Conservation (phyloP, 2,329 filamentous ascomycete species). For the Curvularia hawaiiensis region DNA sequence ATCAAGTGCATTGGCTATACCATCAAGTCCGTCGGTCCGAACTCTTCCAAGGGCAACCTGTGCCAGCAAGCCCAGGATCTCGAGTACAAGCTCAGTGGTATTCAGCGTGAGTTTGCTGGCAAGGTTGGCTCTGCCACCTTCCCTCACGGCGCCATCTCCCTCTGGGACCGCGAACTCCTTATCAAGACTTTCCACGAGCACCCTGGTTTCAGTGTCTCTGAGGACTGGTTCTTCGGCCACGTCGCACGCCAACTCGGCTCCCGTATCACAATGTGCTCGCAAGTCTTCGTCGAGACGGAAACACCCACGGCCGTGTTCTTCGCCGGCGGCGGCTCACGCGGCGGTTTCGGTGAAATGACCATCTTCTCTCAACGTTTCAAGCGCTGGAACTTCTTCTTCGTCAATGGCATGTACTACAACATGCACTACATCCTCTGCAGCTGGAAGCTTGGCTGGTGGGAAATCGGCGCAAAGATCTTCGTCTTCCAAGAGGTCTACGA, state of each 20-base stretch:
- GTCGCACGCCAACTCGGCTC: conserved; percentile 53
- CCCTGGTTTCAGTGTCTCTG: conserved; percentile 56
- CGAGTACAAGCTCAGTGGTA: conserved; percentile 59
- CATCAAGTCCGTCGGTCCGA: conserved; percentile 52
- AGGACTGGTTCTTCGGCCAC: conserved; percentile 61
- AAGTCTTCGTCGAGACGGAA: conserved; percentile 58
- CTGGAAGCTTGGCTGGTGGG: conserved; percentile 57
- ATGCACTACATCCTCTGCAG: conserved; percentile 53
- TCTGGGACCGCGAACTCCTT: conserved; percentile 56
- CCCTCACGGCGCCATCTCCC: conserved; percentile 57
- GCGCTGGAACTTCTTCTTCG: conserved; percentile 60
- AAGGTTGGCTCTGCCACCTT: conserved; percentile 56
- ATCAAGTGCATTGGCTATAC: conserved; percentile 54
- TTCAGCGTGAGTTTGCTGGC: conserved; percentile 53
- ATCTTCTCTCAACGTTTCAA: conserved; percentile 58
- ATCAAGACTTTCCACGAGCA: conserved; percentile 55
- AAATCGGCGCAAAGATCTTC: conserved; percentile 57
- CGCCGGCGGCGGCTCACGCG: conserved; percentile 48
- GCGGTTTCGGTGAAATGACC: conserved; percentile 60
- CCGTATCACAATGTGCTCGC: conserved; percentile 56
- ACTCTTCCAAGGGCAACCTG: conserved; percentile 38
- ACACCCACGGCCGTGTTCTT: conserved; percentile 54
- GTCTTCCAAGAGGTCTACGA: conserved; percentile 58
- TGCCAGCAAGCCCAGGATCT: conserved; percentile 55
- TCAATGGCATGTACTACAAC: conserved; percentile 56